These are phyloP conservation scores for Sechiopsis laciniata DNA, from an alignment of 306 rosid genomes.

Conservation along the genomic window DNA sequence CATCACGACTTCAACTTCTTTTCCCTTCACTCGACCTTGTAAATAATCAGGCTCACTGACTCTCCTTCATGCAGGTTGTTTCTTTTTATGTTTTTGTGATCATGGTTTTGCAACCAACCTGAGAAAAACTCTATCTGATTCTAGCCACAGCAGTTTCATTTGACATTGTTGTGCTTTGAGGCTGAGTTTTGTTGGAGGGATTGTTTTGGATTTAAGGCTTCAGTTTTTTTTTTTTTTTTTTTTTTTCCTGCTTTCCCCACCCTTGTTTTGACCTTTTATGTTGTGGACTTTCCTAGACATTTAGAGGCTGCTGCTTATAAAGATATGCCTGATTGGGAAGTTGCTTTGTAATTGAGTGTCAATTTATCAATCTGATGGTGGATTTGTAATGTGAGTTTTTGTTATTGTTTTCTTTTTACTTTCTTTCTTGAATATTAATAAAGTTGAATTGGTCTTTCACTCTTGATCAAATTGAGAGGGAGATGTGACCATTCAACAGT, in stretches of 20 bases:
- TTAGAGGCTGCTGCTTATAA: neutral
- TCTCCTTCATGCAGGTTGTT: constrained; percentile 17
- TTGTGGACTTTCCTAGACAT: neutral
- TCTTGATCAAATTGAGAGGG: too few species aligned
- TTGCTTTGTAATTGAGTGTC: constrained; percentile 6
- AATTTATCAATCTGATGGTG: neutral
- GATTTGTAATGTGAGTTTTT: neutral
- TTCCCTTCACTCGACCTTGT: constrained; percentile 31
- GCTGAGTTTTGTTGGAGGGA: too few species aligned
- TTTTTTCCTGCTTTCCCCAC: neutral
- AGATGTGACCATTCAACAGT: neutral
- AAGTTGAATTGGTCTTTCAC: too few species aligned
- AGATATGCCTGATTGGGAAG: constrained; percentile 12
- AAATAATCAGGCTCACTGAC: constrained; percentile 5
- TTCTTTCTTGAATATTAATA: too few species aligned
- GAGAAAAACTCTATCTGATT: constrained; percentile 4
- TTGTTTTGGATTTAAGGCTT: neutral
- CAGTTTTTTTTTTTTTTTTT: too few species aligned
- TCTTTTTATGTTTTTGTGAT: neutral
- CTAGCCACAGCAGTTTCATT: constrained; percentile 7
- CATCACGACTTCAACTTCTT: constrained; percentile 85
- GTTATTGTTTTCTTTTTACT: too few species aligned
- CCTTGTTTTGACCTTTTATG: neutral
- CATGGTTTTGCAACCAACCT: constrained; percentile 17
- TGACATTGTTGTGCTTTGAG: too few species aligned